Base-by-base conservation (phyloP, 2,329 filamentous ascomycete genomes). In the Aspergillus sp. region DNA sequence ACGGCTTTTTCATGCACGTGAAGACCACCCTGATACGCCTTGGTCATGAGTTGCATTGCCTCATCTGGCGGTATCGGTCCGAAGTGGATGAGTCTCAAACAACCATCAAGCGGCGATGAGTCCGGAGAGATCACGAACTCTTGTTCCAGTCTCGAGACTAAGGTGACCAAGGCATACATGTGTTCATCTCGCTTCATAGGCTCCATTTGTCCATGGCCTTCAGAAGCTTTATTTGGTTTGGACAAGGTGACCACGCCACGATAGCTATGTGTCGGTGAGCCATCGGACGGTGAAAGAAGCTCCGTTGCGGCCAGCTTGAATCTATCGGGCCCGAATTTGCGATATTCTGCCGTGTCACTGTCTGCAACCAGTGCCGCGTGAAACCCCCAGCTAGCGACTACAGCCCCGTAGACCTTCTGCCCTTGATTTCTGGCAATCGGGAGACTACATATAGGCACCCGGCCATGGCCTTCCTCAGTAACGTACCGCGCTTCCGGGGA, bases 351-450 rank as follows among this genome's bases (percentile, higher is more conserved):
- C 0, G 90, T 94, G 65, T 97, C 91, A 65, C 86, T 93, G 70
- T 96, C 89, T 57, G 87, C 89, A 26, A 97, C 88, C 3, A 97
- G 76, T 38, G 84, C 82, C 29, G 90, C 87, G 61, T 97, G 91
- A 59, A 97, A 81, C 19, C 86, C 91, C 78, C 94, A 94, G 64
- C 86, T 93, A 40, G 83, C 84, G 2, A 97, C 90, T 26, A 96
- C 88, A 27, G 85, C 85, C 28, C 88, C 90, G 57, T 85, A 78
- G 2, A 77, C 57, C 3, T 55, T 62, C 43, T 53, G 60, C 26
- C 65, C 58, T 30, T 65, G 56, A n/a, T 65, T 47, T 42, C 56
- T 29, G 68, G 54, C 35, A 30, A 33, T 30, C 39, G 34, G 29
- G 29, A 46, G 26, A 29, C 12, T 28, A 41, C 46, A 33, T 9